Conservation (phyloP, 148 eudicot genomes). For the Cornus florida region DNA sequence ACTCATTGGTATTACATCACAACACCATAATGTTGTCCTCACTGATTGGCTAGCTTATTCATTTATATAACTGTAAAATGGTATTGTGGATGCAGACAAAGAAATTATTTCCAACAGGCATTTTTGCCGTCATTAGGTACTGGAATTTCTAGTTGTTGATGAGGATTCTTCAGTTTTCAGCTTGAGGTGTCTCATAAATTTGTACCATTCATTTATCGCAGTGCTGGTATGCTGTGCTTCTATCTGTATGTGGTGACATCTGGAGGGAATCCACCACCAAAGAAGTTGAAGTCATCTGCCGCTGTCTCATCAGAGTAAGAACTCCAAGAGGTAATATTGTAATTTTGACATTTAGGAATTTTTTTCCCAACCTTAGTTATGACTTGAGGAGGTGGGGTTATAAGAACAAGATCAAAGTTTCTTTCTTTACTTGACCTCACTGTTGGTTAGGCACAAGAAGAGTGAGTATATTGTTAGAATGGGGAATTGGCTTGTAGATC, state of each 20-base stretch:
- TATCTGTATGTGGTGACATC: constrained; percentile 80
- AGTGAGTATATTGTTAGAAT: background rate
- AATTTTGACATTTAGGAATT: background rate
- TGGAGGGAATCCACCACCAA: constrained; percentile 94
- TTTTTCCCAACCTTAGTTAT: background rate
- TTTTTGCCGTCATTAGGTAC: constrained; percentile 68
- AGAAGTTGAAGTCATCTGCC: constrained; percentile 55
- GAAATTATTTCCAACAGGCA: constrained; percentile 64
- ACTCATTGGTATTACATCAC: constrained; percentile 37
- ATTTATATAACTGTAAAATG: background rate
- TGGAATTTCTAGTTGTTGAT: background rate
- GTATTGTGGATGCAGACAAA: constrained; percentile 52
- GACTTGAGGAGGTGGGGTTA: background rate
- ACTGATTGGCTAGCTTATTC: background rate
- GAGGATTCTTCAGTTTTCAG: background rate
- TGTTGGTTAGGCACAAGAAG: background rate
- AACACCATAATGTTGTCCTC: background rate
- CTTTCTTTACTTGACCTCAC: too few relatives aligned
- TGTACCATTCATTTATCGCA: constrained; percentile 26
- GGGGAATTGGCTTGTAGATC: background rate
- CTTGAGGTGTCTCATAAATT: background rate
- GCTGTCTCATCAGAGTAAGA: constrained; percentile 40
- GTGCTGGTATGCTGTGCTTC: constrained; percentile 85
- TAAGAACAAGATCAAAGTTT: background rate
- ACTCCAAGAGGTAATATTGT: constrained; percentile 5